These are phyloP conservation scores for Ophiocordyceps camponoti-saundersi DNA, from an alignment of 2,329 filamentous ascomycete species.

Conservation along the genomic window DNA sequence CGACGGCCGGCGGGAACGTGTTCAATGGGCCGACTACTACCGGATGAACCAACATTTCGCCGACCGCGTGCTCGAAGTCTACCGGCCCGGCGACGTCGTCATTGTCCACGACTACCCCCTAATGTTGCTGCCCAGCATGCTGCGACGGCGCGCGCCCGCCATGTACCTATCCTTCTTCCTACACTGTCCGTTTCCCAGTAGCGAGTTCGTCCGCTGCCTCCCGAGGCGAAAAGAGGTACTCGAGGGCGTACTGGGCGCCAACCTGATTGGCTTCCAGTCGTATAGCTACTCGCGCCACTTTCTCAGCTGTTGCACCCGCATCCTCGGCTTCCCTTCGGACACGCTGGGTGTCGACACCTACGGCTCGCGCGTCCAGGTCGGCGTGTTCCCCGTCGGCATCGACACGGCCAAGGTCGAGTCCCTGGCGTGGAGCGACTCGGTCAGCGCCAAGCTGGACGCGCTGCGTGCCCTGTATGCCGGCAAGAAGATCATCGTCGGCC, in stretches of 20 bases:
- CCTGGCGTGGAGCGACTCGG: conserved; percentile 53
- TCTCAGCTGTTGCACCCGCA: conserved; percentile 79
- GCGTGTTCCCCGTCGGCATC: conserved; percentile 89
- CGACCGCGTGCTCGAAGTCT: conserved; percentile 71
- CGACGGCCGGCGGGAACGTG: conserved; percentile 64
- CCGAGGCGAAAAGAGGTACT: conserved; percentile 79
- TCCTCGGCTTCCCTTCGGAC: conserved; percentile 80
- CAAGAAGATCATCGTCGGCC: conserved; percentile 88
- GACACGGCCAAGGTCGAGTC: conserved; percentile 67
- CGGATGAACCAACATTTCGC: conserved; percentile 87
- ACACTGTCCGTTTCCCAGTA: conserved; percentile 88
- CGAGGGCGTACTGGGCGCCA: conserved; percentile 76
- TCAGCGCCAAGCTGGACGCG: conserved; percentile 54
- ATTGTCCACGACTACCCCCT: conserved; percentile 92
- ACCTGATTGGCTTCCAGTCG: conserved; percentile 89
- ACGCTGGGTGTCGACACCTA: conserved; percentile 75
- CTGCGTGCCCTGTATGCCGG: conserved; percentile 67
- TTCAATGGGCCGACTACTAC: conserved; percentile 85
- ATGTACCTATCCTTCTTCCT: conserved; percentile 93
- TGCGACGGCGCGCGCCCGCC: conserved; percentile 71
- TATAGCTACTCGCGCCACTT: conserved; percentile 94
- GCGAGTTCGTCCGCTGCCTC: conserved; percentile 83
- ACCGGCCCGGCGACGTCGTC: conserved; percentile 84
- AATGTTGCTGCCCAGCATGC: conserved; percentile 71
- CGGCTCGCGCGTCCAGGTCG: conserved; percentile 74